phyloP scores from a whole-genome alignment of 2,329 filamentous ascomycete genomes.

The Didymosphaeria variabile region DNA sequence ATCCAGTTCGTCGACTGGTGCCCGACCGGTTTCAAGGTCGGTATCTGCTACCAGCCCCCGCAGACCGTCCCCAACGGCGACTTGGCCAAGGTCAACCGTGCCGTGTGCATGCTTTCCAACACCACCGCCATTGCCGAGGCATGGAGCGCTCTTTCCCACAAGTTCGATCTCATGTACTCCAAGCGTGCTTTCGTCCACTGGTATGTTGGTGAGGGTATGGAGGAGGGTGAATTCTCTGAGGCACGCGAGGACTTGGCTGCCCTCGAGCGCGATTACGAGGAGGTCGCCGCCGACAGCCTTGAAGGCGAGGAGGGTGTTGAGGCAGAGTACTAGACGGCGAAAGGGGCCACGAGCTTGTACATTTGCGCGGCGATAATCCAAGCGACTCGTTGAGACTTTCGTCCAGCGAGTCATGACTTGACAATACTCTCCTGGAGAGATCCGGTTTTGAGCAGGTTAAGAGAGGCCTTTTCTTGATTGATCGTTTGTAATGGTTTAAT shows the following conservation, averaged over 20 bases:
- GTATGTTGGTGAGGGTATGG: conserved; percentile 99
- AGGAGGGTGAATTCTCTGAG: conserved; percentile 99
- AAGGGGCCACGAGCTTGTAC: conserved; percentile 20
- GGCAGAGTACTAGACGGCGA: conserved; percentile 81
- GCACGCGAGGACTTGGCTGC: conserved; percentile 98
- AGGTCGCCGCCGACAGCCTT: conserved; percentile 93
- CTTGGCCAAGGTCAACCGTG: conserved; percentile 96
- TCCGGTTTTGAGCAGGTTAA: conserved; percentile 7
- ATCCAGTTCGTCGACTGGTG: conserved; percentile 99
- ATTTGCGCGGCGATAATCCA: conserved; percentile 29
- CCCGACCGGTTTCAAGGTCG: conserved; percentile 99
- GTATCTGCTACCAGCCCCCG: conserved; percentile 99
- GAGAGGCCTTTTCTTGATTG: conserved; percentile 6
- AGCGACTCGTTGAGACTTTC: conserved; percentile 37
- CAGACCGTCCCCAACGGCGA: conserved; percentile 96
- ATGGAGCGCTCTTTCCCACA: conserved; percentile 94
- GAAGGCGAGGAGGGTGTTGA: conserved; percentile 85
- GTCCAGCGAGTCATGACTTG: conserved; percentile 16
- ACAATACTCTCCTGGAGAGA: conserved; percentile 20
- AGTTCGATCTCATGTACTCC: conserved; percentile 99
- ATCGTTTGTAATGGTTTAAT: conserved; percentile 14
- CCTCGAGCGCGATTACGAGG: conserved; percentile 97
- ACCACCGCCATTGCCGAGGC: conserved; percentile 98
- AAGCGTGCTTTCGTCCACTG: conserved; percentile 99
- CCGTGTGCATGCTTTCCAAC: conserved; percentile 99